Conservation (phyloP, 257 asterid genomes). For the Solanum dulcamara region DNA sequence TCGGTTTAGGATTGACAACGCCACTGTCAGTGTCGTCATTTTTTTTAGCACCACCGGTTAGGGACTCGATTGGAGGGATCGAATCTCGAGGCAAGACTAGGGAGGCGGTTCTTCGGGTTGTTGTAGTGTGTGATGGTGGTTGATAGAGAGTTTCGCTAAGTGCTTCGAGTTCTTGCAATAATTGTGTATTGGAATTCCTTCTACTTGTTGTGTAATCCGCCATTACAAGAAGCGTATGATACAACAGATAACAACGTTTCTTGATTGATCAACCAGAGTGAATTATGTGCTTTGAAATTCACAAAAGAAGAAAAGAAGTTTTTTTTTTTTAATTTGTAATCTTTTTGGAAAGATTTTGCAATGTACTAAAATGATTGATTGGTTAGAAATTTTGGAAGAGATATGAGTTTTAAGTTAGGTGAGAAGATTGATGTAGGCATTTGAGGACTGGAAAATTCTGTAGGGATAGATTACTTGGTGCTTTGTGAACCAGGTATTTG, state of each 20-base stretch:
- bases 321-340: not conserved
- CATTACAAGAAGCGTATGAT: not conserved
- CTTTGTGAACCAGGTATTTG: conserved; percentile 45
- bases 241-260: not conserved
- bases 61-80: conserved; percentile 26
- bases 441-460: conserved; percentile 23
- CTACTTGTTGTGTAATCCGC: conserved; percentile 8
- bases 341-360: not conserved
- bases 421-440: not conserved
- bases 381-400: not conserved
- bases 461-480: conserved; percentile 17
- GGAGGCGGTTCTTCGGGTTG: conserved; percentile 56
- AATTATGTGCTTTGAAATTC: not conserved
- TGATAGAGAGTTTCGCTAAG: conserved; percentile 61
- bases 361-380: not conserved
- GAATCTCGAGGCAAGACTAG: conserved; percentile 56
- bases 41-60: not conserved
- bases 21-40: not conserved
- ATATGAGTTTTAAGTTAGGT: not conserved
- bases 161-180: conserved; percentile 70
- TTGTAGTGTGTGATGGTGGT: conserved; percentile 22
- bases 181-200: conserved; percentile 49
- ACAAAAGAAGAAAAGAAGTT: not conserved
- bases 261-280: not conserved
- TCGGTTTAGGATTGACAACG: conserved; percentile 44